Base-by-base conservation (phyloP, 2,329 filamentous ascomycete species). In the Xylariales sp. region DNA sequence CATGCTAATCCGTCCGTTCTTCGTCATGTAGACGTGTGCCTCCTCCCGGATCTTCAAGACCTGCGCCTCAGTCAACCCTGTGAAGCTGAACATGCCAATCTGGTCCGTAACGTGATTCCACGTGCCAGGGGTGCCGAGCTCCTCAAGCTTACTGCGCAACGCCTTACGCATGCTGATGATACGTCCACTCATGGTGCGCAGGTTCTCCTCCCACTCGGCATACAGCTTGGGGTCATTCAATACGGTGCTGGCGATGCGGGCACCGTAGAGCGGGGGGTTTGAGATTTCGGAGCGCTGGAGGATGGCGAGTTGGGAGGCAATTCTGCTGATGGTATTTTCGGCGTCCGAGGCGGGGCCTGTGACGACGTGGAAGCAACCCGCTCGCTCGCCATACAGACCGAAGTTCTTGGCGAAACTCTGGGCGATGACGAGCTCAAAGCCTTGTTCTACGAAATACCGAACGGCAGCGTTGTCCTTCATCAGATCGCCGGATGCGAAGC, bases 1-100 rank as follows among this genome's bases (percentile, higher is more conserved):
- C 91, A 98, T 97, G 61, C 87, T 94, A 66, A 97, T 95, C 36
- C 93, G 85, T 16, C 93, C 93, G 60, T 98, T 98, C 79, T 96
- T 96, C 51, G 91, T 97, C 79, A 91, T 90, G 69, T 93, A 93
- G 40, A 93, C 74, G 63, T 93, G 87, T 45, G 73, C 78, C 38
- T 86, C 78, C 46, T 80, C 72, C 39, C 83, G 76, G 47, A 93
- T 69, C 66, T 79, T 81, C 52, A 76, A 53, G 6, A 91, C 87
- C 61, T 93, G 87, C 47, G 77, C 61, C 68, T 89, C 85, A 10
- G 64, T 77, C 61, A 94, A 67, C 10, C 88, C 88, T 1, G 88
- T 94, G 64, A 95, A 98, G 64, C 84, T 91, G 71, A 98, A 98
- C 93, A 98, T 98, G 70, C 93, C 93, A 60, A 98, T 98, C 76